Percentiles rank a stretch among this genome's conserved stretches.
Conservation (phyloP, 805 yeast species). For the Jamesozyma piceae region DNA sequence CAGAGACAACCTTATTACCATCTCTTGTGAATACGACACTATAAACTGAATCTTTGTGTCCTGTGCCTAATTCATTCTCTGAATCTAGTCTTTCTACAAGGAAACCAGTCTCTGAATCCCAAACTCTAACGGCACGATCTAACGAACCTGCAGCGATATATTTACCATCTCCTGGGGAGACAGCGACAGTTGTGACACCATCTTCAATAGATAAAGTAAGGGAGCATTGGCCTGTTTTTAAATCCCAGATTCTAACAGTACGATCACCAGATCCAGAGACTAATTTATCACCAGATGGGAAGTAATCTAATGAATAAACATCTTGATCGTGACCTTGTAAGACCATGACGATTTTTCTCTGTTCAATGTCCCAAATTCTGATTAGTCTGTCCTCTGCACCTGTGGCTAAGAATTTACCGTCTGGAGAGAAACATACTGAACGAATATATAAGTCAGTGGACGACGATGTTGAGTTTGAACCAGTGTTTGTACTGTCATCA, state of each 20-base stretch:
- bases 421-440: conserved; percentile 94
- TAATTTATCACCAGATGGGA: conserved; percentile 86
- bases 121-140: conserved; percentile 89
- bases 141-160: conserved; percentile 95
- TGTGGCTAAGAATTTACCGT: conserved; percentile 85
- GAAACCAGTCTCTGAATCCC: conserved; percentile 92
- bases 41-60: conserved; percentile 93
- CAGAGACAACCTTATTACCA: conserved; percentile 87
- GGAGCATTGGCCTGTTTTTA: conserved; percentile 77
- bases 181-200: conserved; percentile 96
- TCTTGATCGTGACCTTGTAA: conserved; percentile 95
- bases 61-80: conserved; percentile 79
- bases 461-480: conserved; percentile 37
- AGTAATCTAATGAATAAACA: conserved; percentile 88
- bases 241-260: conserved; percentile 94
- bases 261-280: conserved; percentile 96
- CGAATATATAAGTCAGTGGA: conserved; percentile 77
- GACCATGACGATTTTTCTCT: conserved; percentile 75
- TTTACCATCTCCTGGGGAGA: conserved; percentile 91
- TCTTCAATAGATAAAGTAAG: conserved; percentile 90
- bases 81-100: conserved; percentile 87
- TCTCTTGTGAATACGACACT: conserved; percentile 88
- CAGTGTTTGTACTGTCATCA: conserved; percentile 1
- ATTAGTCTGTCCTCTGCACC: conserved; percentile 88
- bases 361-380: conserved; percentile 89